Percentiles rank a stretch among this genome's conserved stretches.
Conservation (phyloP, 78 protist genomes). For the Speleostelium caveatum region DNA sequence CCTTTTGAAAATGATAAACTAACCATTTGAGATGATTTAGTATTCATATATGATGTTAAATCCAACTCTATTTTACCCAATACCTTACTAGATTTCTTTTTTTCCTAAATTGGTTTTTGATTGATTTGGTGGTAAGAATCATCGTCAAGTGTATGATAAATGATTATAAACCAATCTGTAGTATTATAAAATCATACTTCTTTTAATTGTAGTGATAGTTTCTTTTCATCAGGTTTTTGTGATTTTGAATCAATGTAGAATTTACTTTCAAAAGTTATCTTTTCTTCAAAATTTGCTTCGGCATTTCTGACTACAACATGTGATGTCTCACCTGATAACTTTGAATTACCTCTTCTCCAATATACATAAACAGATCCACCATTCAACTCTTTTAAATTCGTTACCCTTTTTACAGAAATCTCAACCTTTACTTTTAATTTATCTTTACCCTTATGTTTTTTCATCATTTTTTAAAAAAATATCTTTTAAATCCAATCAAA, state of each 20-base stretch:
- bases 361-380: conserved; percentile 44
- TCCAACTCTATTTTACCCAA: conserved; percentile 65
- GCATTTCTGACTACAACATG: conserved; percentile 53
- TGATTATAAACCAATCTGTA: background rate
- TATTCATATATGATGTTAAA: conserved; percentile 41
- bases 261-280: conserved; percentile 51
- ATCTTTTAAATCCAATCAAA: background rate
- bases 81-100: conserved; percentile 22
- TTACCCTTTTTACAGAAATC: conserved; percentile 27
- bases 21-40: background rate
- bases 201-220: conserved; percentile 40
- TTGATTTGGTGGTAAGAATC: too few relatives aligned
- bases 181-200: conserved; percentile 8
- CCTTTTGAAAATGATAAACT: conserved; percentile 61
- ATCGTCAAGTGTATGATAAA: background rate
- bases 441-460: conserved; percentile 68
- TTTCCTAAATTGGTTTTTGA: conserved; percentile 2
- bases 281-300: conserved; percentile 51
- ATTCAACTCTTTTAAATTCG: conserved; percentile 46
- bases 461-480: conserved; percentile 2
- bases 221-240: conserved; percentile 71
- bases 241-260: conserved; percentile 68
- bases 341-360: conserved; percentile 50
- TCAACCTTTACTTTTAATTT: conserved; percentile 70
- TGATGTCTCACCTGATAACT: conserved; percentile 42